Percentiles rank a stretch among this genome's conserved stretches.
Evolutionary conservation across 2,329 filamentous ascomycete genomes (phyloP).

Genomic region (Trichoderma brevicompactum): DNA sequence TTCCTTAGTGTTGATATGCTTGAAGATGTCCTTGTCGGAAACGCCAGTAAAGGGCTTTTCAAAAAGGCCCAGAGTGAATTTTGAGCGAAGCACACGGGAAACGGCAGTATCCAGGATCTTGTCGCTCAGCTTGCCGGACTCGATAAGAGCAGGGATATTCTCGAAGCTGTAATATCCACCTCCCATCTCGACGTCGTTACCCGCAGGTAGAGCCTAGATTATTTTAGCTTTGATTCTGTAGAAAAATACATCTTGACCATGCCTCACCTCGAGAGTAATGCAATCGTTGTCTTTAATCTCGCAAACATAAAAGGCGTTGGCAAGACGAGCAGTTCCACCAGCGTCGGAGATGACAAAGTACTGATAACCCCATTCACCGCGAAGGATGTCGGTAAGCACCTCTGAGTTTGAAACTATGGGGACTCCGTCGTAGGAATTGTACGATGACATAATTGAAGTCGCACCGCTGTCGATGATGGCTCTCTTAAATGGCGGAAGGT

Average conservation of each 20-base stretch:
- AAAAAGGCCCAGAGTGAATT: background rate
- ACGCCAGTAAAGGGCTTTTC: slow-evolving; percentile 15
- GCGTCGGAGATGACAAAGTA: slow-evolving; percentile 15
- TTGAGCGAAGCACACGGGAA: slow-evolving; percentile 7
- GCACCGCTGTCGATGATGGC: slow-evolving; percentile 18
- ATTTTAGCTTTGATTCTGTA: too few species aligned
- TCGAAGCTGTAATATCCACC: slow-evolving; percentile 19
- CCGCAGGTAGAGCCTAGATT: slow-evolving; percentile 12
- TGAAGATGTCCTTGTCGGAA: slow-evolving; percentile 12
- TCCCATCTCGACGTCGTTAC: slow-evolving; percentile 20
- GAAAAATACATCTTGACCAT: background rate
- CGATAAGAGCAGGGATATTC: slow-evolving; percentile 8
- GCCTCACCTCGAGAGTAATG: slow-evolving; percentile 12
- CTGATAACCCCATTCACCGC: slow-evolving; percentile 11
- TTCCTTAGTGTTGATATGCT: slow-evolving; percentile 6
- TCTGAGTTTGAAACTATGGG: slow-evolving; percentile 3
- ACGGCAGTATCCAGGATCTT: slow-evolving; percentile 7
- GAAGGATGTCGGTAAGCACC: slow-evolving; percentile 14
- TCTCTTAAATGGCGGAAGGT: slow-evolving; percentile 13
- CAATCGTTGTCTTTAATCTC: slow-evolving; percentile 4
- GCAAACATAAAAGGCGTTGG: slow-evolving; percentile 16
- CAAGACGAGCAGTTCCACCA: slow-evolving; percentile 18
- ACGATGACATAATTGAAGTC: slow-evolving; percentile 22
- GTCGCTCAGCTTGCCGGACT: background rate
- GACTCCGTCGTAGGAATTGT: slow-evolving; percentile 18